Conservation (phyloP, 2,329 filamentous ascomycete genomes). For the Capronia americana region DNA sequence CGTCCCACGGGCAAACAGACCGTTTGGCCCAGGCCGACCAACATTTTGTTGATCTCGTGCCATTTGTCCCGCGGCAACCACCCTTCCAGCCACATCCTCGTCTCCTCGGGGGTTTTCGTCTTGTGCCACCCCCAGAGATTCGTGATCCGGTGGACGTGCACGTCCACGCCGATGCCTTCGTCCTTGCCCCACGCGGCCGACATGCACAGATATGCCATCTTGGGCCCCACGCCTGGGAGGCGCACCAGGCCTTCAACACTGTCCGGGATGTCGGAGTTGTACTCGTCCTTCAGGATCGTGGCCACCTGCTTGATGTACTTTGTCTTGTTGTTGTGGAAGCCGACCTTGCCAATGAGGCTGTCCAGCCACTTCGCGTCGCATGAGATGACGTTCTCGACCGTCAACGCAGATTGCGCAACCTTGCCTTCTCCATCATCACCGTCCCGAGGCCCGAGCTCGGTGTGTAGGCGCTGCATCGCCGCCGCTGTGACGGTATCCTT, state of each 20-base stretch:
- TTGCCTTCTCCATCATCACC: conserved; percentile 34
- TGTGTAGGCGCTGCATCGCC: conserved; percentile 79
- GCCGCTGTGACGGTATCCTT: conserved; percentile 89
- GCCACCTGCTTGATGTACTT: conserved; percentile 79
- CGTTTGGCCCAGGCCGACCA: conserved; percentile 87
- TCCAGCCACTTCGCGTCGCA: conserved; percentile 72
- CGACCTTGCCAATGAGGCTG: conserved; percentile 79
- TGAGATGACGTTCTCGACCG: conserved; percentile 76
- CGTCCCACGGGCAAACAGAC: conserved; percentile 81
- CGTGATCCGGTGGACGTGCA: conserved; percentile 92
- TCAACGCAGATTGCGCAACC: conserved; percentile 59
- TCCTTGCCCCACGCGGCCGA: conserved; percentile 73
- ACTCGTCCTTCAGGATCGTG: conserved; percentile 72
- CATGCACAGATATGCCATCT: conserved; percentile 92
- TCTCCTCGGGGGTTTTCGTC: conserved; percentile 82
- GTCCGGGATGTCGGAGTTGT: conserved; percentile 77
- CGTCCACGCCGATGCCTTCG: conserved; percentile 88
- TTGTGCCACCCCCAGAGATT: conserved; percentile 93
- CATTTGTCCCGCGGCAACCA: conserved; percentile 87
- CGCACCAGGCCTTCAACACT: conserved; percentile 76
- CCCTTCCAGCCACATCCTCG: conserved; percentile 72
- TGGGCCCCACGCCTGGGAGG: conserved; percentile 87
- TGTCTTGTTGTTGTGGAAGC: conserved; percentile 95
- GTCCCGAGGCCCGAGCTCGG: conserved; percentile 62
- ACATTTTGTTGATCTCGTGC: conserved; percentile 89